A percentile compares a stretch with the other conserved stretches of the same genome.
phyloP scores from a whole-genome alignment of 495 filamentous ascomycete genomes.

The Hyaloscypha hepaticicola region DNA sequence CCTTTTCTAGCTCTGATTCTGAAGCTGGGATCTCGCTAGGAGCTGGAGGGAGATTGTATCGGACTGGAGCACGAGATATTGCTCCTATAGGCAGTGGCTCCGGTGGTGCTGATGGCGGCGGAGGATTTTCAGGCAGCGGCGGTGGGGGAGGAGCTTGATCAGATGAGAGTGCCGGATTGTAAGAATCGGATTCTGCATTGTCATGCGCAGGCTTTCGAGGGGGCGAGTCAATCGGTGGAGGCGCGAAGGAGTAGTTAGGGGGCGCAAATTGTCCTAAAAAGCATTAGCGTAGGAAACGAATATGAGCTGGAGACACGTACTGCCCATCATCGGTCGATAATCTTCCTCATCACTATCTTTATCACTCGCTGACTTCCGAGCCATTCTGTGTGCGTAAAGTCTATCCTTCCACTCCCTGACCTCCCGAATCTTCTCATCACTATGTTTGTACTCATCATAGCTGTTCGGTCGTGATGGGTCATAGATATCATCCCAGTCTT shows the following conservation, averaged over 20 bases:
- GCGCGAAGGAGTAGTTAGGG: constrained; percentile 69
- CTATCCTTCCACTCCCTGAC: constrained; percentile 85
- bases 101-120: constrained; percentile 37
- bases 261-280: constrained; percentile 69
- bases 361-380: constrained; percentile 43
- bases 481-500: constrained; percentile 93
- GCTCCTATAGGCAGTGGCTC: constrained; percentile 45
- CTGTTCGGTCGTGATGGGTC: constrained; percentile 82
- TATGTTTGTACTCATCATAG: constrained; percentile 81
- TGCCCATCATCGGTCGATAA: constrained; percentile 42
- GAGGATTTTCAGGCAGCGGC: constrained; percentile 44
- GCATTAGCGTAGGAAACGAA: constrained; percentile 27
- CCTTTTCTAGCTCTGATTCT: constrained; percentile 55
- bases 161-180: not conserved
- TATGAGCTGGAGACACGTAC: constrained; percentile 41
- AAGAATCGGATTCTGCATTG: constrained; percentile 37
- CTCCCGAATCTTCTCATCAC: constrained; percentile 79
- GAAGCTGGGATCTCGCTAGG: constrained; percentile 55
- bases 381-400: constrained; percentile 70
- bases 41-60: constrained; percentile 67
- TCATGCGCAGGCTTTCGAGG: constrained; percentile 44
- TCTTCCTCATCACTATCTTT: constrained; percentile 60
- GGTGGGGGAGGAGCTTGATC: constrained; percentile 23
- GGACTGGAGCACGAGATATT: constrained; percentile 85
- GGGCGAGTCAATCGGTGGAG: constrained; percentile 55